A percentile compares a stretch with the other conserved stretches of the same genome.
phyloP scores from a whole-genome alignment of 441 rosid genomes.

The Cnidoscolus chayamansa region DNA sequence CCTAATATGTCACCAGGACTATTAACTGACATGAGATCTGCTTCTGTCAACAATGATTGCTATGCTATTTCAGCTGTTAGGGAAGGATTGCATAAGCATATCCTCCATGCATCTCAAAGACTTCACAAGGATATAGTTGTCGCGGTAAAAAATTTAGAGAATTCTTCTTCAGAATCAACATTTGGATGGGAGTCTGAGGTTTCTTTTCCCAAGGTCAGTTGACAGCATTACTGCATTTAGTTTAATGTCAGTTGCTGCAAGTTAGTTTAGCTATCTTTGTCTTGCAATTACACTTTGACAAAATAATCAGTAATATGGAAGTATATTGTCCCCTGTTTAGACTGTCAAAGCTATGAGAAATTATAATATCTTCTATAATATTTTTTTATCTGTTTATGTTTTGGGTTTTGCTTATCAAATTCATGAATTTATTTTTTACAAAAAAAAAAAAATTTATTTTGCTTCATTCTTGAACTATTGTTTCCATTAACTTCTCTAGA shows the following conservation, averaged over 20 bases:
- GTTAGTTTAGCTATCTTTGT: background rate
- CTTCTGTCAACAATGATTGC: conserved; percentile 82
- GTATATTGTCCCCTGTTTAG: no score
- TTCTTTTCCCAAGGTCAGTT: conserved; percentile 71
- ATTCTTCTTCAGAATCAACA: conserved; percentile 33
- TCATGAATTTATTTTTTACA: background rate
- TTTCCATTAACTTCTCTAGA: background rate
- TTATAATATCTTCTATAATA: background rate
- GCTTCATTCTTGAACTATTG: background rate
- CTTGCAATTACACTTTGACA: background rate
- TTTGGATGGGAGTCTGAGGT: conserved; percentile 79
- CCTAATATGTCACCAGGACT: conserved; percentile 71
- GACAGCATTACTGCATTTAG: background rate
- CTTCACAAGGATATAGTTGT: conserved; percentile 53
- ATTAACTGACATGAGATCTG: conserved; percentile 85
- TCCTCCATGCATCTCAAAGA: conserved; percentile 61
- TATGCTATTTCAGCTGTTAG: conserved; percentile 31
- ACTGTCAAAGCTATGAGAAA: background rate
- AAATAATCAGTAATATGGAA: no score
- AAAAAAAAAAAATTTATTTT: background rate
- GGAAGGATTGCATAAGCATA: conserved; percentile 59
- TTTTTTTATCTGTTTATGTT: background rate
- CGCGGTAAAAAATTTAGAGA: conserved; percentile 34
- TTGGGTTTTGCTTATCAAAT: background rate
- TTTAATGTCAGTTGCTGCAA: no score